Percentiles rank a stretch among this genome's conserved stretches.
Conservation (phyloP, 148 eudicot genomes). For the Fagopyrum homotropicum region DNA sequence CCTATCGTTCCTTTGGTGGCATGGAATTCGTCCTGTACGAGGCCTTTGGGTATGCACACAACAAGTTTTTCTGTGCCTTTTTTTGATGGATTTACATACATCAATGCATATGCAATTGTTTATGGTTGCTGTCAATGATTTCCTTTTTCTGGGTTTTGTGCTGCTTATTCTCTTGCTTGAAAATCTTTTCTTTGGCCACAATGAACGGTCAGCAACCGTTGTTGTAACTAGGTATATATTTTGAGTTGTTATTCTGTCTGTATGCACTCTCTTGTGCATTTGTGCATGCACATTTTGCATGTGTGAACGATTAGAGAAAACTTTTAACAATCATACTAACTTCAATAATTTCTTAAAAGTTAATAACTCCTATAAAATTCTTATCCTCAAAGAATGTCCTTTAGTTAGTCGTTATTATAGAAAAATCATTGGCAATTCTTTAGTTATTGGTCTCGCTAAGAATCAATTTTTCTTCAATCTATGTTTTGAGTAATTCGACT, state of each 20-base stretch:
- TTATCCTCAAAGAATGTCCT: neutral
- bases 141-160: neutral
- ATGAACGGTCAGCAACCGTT: neutral
- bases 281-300: neutral
- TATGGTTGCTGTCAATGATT: neutral
- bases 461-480: neutral
- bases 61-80: neutral
- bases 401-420: neutral
- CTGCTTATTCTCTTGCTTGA: neutral
- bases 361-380: neutral
- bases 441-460: conserved; percentile 1
- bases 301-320: neutral
- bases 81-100: neutral
- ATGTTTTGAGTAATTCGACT: conserved; percentile 19
- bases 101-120: neutral
- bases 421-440: neutral
- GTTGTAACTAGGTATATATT: neutral
- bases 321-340: neutral
- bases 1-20: conserved; percentile 66
- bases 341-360: neutral
- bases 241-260: neutral
- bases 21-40: conserved; percentile 49
- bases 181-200: neutral
- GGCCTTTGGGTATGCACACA: conserved; percentile 71
- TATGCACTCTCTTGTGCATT: neutral